phyloP scores from a whole-genome alignment of 2,329 filamentous ascomycete genomes.

The Monilinia polystroma region DNA sequence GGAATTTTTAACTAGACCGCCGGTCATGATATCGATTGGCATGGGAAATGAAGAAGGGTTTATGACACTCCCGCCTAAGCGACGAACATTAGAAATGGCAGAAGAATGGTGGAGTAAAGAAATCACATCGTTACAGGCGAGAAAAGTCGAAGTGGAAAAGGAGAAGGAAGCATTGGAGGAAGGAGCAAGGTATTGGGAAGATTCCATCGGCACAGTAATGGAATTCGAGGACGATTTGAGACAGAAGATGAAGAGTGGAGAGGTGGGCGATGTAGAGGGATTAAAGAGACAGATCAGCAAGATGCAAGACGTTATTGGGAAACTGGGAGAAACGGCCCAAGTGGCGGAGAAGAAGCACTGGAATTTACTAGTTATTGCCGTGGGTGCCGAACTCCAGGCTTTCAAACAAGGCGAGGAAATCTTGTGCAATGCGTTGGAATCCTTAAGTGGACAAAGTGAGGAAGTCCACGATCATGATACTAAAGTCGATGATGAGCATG shows the following conservation, averaged over 20 bases:
- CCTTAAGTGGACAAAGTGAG: background rate
- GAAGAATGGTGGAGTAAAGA: conserved; percentile 69
- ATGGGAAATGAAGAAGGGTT: conserved; percentile 47
- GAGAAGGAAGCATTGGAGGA: conserved; percentile 67
- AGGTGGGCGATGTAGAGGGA: conserved; percentile 44
- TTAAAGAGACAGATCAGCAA: conserved; percentile 49
- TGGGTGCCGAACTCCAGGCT: conserved; percentile 71
- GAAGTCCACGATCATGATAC: conserved; percentile 18
- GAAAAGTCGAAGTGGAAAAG: conserved; percentile 55
- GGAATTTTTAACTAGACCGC: conserved; percentile 58
- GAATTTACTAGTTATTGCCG: conserved; percentile 73
- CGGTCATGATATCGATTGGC: conserved; percentile 37
- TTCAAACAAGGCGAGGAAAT: conserved; percentile 60
- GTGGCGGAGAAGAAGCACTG: conserved; percentile 62
- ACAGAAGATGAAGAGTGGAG: conserved; percentile 50
- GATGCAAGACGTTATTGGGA: conserved; percentile 56
- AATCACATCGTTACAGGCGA: conserved; percentile 53
- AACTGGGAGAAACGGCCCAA: conserved; percentile 54
- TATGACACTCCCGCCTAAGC: conserved; percentile 58
- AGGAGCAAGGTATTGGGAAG: conserved; percentile 65
- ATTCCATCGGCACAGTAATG: conserved; percentile 57
- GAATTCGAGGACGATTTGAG: conserved; percentile 65
- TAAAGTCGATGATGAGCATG: conserved; percentile 18
- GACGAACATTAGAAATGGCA: conserved; percentile 69
- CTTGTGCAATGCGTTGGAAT: conserved; percentile 45